phyloP scores from a whole-genome alignment of 805 yeast genomes.

The Candida vaughaniae region DNA sequence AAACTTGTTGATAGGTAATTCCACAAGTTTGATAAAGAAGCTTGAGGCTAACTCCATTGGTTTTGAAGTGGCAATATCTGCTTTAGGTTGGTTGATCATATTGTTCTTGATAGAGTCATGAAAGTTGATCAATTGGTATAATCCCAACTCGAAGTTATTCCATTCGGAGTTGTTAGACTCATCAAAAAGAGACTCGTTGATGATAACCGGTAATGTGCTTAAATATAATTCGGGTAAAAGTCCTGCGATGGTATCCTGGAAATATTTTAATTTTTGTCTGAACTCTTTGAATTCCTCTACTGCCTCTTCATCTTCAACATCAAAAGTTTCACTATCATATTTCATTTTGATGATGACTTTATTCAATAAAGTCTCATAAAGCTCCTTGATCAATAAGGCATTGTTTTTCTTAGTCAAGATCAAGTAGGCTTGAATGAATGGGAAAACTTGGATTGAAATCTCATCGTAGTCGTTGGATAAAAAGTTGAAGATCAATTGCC shows the following conservation, averaged over 20 bases:
- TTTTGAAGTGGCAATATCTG: constrained; percentile 61
- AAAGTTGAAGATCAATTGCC: constrained; percentile 72
- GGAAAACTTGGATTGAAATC: constrained; percentile 77
- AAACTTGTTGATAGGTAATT: constrained; percentile 43
- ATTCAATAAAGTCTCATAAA: constrained; percentile 62
- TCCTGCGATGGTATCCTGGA: constrained; percentile 77
- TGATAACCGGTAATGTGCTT: constrained; percentile 58
- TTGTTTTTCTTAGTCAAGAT: constrained; percentile 62
- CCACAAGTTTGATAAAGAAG: constrained; percentile 56
- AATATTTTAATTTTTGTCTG: constrained; percentile 66
- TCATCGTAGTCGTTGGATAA: constrained; percentile 87
- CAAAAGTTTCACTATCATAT: constrained; percentile 58
- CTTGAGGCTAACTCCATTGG: constrained; percentile 63
- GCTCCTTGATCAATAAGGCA: constrained; percentile 36
- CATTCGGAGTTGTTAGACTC: constrained; percentile 37
- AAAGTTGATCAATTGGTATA: constrained; percentile 75
- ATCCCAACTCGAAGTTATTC: constrained; percentile 84
- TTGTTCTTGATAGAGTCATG: constrained; percentile 80
- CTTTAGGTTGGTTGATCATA: constrained; percentile 66
- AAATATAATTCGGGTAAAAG: constrained; percentile 59
- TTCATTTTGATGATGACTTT: constrained; percentile 77
- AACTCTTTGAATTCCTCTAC: constrained; percentile 79
- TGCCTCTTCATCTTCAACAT: constrained; percentile 67
- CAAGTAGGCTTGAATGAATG: constrained; percentile 74
- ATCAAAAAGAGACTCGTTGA: constrained; percentile 47